phyloP scores from a whole-genome alignment of 495 filamentous ascomycete species.

The Talaromyces stipitatus region DNA sequence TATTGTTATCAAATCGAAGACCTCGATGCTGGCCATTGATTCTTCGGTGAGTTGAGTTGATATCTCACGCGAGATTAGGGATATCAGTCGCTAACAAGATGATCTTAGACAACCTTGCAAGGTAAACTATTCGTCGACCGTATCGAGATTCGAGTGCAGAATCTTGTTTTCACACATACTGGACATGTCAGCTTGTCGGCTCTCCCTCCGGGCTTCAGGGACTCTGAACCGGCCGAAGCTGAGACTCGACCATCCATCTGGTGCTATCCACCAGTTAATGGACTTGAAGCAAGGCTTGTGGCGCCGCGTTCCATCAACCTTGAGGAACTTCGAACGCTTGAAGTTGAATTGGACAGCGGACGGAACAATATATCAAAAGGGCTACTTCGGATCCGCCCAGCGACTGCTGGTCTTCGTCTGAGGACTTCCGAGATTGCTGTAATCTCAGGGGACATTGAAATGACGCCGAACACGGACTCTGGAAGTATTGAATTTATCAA shows the following conservation, averaged over 20 bases:
- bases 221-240: slow-evolving; percentile 31
- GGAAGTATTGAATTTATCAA: slow-evolving; percentile 59
- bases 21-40: slow-evolving; percentile 30
- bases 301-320: slow-evolving; percentile 53
- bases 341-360: slow-evolving; percentile 66
- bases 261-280: slow-evolving; percentile 41
- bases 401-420: slow-evolving; percentile 80
- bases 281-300: slow-evolving; percentile 42
- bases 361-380: slow-evolving; percentile 65
- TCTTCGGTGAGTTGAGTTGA: slow-evolving; percentile 24
- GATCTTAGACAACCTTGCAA: slow-evolving; percentile 52
- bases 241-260: slow-evolving; percentile 36
- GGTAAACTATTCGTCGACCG: slow-evolving; percentile 72
- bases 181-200: slow-evolving; percentile 23
- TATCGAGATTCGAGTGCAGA: slow-evolving; percentile 57
- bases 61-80: neutral
- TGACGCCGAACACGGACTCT: slow-evolving; percentile 51
- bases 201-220: slow-evolving; percentile 31
- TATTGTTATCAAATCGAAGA: slow-evolving; percentile 29
- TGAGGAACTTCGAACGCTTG: slow-evolving; percentile 65
- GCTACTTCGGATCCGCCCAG: slow-evolving; percentile 67
- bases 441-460: slow-evolving; percentile 43
- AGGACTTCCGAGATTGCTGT: slow-evolving; percentile 63
- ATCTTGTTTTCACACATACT: slow-evolving; percentile 52
- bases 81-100: slow-evolving; percentile 17